phyloP scores from a whole-genome alignment of 1,284 basidiomycete species.

The Dichomitus squalens region DNA sequence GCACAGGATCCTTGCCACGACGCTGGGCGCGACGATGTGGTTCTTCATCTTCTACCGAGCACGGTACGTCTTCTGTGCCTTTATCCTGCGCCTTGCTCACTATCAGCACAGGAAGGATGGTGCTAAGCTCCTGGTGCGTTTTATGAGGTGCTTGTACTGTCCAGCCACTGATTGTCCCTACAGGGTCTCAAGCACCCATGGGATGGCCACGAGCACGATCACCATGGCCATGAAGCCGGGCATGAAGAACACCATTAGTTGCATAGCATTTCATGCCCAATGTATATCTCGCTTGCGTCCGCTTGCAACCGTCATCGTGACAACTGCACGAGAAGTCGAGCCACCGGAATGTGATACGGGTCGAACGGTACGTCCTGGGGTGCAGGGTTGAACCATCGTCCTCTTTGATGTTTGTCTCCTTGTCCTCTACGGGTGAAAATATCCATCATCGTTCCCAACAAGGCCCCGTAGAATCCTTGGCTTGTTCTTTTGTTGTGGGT shows the following conservation, averaged over 20 bases:
- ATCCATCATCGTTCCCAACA: too few relatives aligned
- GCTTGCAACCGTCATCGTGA: neutral
- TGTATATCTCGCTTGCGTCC: neutral
- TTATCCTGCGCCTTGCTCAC: neutral
- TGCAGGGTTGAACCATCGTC: neutral
- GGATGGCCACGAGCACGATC: slow-evolving; percentile 58
- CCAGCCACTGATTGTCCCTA: slow-evolving; percentile 16
- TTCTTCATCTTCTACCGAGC: slow-evolving; percentile 97
- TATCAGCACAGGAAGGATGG: slow-evolving; percentile 62
- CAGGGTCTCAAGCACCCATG: slow-evolving; percentile 60
- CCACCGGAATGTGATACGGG: too few relatives aligned
- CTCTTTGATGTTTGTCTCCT: neutral
- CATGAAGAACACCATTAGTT: slow-evolving; percentile 39
- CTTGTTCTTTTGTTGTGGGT: too few relatives aligned
- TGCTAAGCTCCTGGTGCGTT: slow-evolving; percentile 66
- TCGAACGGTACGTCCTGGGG: neutral
- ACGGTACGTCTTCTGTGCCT: slow-evolving; percentile 58
- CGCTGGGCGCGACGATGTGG: slow-evolving; percentile 92
- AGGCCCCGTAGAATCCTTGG: too few relatives aligned
- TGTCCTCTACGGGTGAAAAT: too few relatives aligned
- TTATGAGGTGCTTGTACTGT: neutral
- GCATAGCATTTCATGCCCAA: neutral
- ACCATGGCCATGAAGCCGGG: slow-evolving; percentile 46
- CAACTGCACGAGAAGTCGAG: too few relatives aligned
- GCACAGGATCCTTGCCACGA: slow-evolving; percentile 81